Evolutionary conservation across 225 moss, liverwort and hornwort species (phyloP).

Genomic region (Neckera pumila): DNA sequence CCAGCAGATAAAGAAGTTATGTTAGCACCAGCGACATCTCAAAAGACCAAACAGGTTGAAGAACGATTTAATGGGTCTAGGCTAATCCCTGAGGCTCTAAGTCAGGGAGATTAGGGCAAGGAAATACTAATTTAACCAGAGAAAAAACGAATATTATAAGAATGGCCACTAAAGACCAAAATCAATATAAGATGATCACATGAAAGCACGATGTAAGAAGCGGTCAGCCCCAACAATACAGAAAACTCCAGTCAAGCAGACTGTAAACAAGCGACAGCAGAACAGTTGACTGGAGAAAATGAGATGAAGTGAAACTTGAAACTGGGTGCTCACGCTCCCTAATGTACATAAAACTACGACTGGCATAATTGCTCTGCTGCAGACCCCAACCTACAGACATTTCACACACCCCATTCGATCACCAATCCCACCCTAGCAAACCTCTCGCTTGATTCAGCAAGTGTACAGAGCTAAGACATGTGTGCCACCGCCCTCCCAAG

Average conservation of each 20-base stretch:
- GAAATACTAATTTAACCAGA: not conserved
- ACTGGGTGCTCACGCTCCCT: constrained; percentile 87
- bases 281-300: constrained; percentile 29
- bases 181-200: not conserved
- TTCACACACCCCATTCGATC: constrained; percentile 43
- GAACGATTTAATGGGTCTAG: not conserved
- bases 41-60: not conserved
- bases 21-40: not conserved
- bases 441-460: constrained; percentile 52
- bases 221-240: constrained; percentile 1
- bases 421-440: constrained; percentile 71
- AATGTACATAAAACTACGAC: constrained; percentile 79
- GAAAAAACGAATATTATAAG: not conserved
- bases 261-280: not conserved
- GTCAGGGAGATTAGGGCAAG: no score
- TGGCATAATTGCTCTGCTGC: constrained; percentile 57
- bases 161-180: not conserved
- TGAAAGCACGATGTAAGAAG: not conserved
- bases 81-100: no score
- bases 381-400: constrained; percentile 46
- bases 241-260: constrained; percentile 20
- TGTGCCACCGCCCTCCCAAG: constrained; percentile 27
- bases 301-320: constrained; percentile 64
- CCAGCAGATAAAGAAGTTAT: not conserved
- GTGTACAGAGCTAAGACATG: constrained; percentile 51